A percentile compares a stretch with the other conserved stretches of the same genome.
phyloP scores from a whole-genome alignment of 2,329 filamentous ascomycete genomes.

The Ilyonectria mors-panacis region DNA sequence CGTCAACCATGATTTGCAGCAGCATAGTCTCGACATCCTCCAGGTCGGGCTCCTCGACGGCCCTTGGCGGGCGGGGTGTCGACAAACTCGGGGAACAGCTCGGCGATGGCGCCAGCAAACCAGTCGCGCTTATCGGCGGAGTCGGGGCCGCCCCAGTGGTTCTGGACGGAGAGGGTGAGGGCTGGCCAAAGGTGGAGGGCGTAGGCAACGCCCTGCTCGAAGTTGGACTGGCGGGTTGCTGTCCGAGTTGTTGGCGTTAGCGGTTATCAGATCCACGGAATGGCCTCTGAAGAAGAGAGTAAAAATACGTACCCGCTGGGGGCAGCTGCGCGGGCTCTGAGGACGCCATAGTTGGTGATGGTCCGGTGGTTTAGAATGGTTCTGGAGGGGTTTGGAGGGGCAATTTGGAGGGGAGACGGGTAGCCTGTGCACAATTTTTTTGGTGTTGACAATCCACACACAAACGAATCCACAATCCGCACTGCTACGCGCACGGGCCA shows the following conservation, averaged over 20 bases:
- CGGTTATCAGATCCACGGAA: background rate
- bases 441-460: conserved; percentile 45
- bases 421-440: conserved; percentile 47
- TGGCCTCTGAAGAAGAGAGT: background rate
- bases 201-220: conserved; percentile 91
- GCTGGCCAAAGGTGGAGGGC: conserved; percentile 90
- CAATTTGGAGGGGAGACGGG: conserved; percentile 36
- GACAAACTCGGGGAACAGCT: conserved; percentile 81
- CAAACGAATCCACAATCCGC: background rate
- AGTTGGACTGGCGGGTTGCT: conserved; percentile 73
- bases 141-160: conserved; percentile 89
- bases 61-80: conserved; percentile 52
- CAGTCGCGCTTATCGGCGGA: conserved; percentile 93
- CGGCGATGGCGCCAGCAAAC: conserved; percentile 90
- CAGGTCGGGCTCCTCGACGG: conserved; percentile 72
- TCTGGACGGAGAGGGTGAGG: conserved; percentile 88
- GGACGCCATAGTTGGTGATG: conserved; percentile 50
- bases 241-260: conserved; percentile 27
- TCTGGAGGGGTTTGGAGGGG: conserved; percentile 53
- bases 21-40: conserved; percentile 88
- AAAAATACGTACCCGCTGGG: conserved; percentile 47
- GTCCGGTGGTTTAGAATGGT: conserved; percentile 16
- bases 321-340: conserved; percentile 50
- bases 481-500: conserved; percentile 21
- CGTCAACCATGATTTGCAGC: conserved; percentile 92